Conservation (phyloP, 352 stramenopile species). For the Phytophthora citricola region DNA sequence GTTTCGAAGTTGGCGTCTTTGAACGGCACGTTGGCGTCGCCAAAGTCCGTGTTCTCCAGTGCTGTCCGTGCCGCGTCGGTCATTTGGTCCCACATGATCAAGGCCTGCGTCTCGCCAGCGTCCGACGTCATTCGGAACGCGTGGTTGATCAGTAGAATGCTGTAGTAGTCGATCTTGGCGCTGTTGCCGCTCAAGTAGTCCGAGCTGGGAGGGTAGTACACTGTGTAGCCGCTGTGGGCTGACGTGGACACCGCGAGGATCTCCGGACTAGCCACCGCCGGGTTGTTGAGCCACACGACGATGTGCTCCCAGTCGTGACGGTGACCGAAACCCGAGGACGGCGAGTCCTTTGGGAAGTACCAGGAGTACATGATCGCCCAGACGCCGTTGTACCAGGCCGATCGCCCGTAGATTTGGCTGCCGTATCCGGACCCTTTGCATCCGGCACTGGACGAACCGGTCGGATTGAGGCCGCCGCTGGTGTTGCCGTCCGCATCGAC, state of each 20-base stretch:
- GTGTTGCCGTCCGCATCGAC: constrained; percentile 34
- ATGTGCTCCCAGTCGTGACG: constrained; percentile 10
- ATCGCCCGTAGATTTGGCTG: not conserved
- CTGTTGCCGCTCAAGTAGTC: not conserved
- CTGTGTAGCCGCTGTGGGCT: constrained; percentile 1
- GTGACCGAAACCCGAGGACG: not conserved
- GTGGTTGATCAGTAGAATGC: not conserved
- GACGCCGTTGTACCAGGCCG: constrained; percentile 4
- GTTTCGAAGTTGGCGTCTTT: not conserved
- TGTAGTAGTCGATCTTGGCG: constrained; percentile 7
- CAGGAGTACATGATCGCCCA: constrained; percentile 10
- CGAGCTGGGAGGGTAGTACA: not conserved
- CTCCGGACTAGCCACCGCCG: not conserved
- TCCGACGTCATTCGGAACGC: not conserved
- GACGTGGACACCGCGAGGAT: constrained; percentile 1
- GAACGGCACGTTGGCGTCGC: not conserved
- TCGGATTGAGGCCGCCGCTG: constrained; percentile 9
- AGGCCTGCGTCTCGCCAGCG: not conserved
- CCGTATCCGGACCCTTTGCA: not conserved
- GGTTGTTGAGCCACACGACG: constrained; percentile 13
- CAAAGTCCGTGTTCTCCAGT: not conserved
- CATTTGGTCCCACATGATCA: constrained; percentile 9
- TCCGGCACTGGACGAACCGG: not conserved
- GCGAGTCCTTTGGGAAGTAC: constrained; percentile 8
- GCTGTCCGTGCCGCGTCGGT: not conserved